Evolutionary conservation across 1,284 basidiomycete genomes (phyloP).

Genomic region (Puccinia coronata): DNA sequence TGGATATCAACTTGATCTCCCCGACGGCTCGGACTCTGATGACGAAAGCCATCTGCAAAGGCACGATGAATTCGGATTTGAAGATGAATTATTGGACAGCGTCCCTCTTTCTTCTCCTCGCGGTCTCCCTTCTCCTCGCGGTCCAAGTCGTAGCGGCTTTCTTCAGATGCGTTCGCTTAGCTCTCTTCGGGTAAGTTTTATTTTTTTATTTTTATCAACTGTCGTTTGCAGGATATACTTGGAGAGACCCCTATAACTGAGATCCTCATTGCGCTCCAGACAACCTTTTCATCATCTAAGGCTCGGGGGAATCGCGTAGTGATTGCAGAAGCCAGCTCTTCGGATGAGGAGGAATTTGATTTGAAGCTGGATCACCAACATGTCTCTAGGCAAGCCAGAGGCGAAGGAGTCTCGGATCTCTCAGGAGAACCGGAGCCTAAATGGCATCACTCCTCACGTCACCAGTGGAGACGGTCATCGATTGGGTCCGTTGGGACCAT

Average conservation of each 20-base stretch:
- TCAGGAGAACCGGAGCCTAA: background rate
- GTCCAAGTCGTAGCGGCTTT: background rate
- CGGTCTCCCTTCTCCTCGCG: background rate
- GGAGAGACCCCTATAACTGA: too few species aligned
- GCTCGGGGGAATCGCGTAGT: background rate
- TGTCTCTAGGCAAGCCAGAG: background rate
- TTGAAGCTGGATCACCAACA: constrained; percentile 26
- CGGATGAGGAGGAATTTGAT: constrained; percentile 44
- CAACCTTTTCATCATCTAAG: too few species aligned
- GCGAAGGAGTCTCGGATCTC: too few species aligned
- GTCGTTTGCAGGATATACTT: background rate
- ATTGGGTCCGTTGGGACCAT: background rate
- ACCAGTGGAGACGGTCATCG: too few species aligned
- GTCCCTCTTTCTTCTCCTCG: too few species aligned
- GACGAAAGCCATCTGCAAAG: background rate
- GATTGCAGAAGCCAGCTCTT: constrained; percentile 31
- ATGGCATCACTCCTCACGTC: too few species aligned
- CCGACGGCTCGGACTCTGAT: background rate
- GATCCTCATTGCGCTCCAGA: too few species aligned
- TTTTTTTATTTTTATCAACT: background rate
- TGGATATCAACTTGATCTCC: constrained; percentile 33
- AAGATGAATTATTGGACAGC: background rate
- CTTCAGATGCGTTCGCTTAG: background rate
- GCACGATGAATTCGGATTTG: background rate
- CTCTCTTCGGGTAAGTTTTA: background rate